Conservation (phyloP, 495 filamentous ascomycete genomes). For the Penicillium cosmopolitanum region DNA sequence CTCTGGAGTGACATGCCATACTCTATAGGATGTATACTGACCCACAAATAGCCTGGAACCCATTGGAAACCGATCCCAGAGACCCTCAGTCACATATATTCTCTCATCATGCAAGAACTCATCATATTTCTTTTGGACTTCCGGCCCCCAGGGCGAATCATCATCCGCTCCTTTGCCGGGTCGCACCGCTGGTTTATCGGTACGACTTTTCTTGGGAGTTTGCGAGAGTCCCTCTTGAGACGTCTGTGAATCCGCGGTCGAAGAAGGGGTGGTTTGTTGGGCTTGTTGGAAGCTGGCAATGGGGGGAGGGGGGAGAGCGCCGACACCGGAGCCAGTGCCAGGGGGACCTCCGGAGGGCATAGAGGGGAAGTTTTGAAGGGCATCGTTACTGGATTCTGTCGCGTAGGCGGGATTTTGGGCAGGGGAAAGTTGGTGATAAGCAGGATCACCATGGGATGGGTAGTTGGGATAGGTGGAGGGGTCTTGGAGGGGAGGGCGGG, state of each 20-base stretch:
- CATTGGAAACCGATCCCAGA: constrained; percentile 90
- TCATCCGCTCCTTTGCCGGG: constrained; percentile 44
- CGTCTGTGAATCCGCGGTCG: constrained; percentile 34
- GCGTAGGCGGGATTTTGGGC: constrained; percentile 35
- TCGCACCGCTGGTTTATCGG: constrained; percentile 33
- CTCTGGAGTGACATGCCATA: not conserved
- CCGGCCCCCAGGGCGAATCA: constrained; percentile 58
- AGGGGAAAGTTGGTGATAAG: constrained; percentile 57
- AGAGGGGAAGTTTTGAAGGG: constrained; percentile 48
- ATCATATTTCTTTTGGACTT: constrained; percentile 76
- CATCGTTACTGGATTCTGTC: constrained; percentile 44
- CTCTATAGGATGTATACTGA: constrained; percentile 48
- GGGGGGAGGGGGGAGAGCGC: constrained; percentile 63
- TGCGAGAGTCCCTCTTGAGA: constrained; percentile 39
- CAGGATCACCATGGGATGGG: constrained; percentile 55
- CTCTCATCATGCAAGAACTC: constrained; percentile 80
- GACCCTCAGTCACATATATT: constrained; percentile 80
- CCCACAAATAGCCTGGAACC: constrained; percentile 91
- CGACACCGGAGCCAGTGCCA: constrained; percentile 58
- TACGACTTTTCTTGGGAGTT: constrained; percentile 33
- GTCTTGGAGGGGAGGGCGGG: constrained; percentile 55
- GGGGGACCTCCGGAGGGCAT: constrained; percentile 52
- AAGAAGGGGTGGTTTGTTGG: constrained; percentile 20
- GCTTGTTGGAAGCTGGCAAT: constrained; percentile 57
- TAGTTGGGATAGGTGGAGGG: constrained; percentile 62